Conservation (phyloP, 257 asterid species). For the Anisodus tanguticus region DNA sequence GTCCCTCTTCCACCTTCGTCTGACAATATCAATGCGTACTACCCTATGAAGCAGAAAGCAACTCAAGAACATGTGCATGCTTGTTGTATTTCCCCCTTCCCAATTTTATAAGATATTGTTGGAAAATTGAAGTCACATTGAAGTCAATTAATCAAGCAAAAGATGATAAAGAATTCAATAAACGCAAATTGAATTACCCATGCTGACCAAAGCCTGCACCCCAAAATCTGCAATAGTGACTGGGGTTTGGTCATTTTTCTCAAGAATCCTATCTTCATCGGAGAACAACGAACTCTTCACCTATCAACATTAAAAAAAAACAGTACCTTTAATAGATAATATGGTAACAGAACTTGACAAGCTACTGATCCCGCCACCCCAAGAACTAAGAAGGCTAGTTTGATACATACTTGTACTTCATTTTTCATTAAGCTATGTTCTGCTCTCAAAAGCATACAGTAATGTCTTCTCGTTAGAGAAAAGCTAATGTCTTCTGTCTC, state of each 20-base stretch:
- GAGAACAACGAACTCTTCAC: constrained; percentile 74
- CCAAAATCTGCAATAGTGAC: constrained; percentile 96
- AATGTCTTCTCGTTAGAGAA: background rate
- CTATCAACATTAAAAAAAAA: constrained; percentile 39
- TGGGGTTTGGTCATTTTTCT: constrained; percentile 83
- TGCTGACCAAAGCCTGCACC: constrained; percentile 91
- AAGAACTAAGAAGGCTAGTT: background rate
- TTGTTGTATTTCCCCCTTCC: background rate
- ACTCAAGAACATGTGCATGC: background rate
- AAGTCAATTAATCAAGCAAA: constrained; percentile 1
- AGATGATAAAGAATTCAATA: background rate
- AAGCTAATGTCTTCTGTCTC: too few relatives aligned
- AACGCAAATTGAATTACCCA: constrained; percentile 53
- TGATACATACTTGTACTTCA: background rate
- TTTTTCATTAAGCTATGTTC: background rate
- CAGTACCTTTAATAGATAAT: background rate
- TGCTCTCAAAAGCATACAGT: background rate
- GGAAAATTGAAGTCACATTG: background rate
- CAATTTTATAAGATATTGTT: background rate
- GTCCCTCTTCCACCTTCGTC: background rate
- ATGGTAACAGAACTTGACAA: background rate
- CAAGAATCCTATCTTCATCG: constrained; percentile 58
- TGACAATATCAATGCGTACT: background rate
- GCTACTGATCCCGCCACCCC: background rate
- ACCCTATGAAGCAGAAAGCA: constrained; percentile 15